Conservation (phyloP, 2,329 filamentous ascomycete species). For the Chrysoporthe puriensis region DNA sequence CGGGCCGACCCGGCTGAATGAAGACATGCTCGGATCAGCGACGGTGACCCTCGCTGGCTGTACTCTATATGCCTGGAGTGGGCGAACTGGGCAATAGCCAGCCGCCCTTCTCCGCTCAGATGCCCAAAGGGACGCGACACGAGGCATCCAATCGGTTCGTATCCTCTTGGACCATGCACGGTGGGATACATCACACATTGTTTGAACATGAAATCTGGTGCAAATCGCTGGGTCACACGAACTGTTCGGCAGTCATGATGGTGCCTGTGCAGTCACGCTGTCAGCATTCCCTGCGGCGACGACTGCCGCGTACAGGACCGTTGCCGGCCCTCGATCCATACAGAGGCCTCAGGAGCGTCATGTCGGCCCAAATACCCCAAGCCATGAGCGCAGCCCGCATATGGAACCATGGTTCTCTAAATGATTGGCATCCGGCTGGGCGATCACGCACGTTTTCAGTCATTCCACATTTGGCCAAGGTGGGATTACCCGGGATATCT, state of each 20-base stretch:
- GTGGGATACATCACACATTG: too few relatives aligned
- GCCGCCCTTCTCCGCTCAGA: too few relatives aligned
- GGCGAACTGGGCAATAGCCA: background rate
- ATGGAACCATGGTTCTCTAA: background rate
- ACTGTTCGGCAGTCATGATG: background rate
- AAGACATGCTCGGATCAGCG: background rate
- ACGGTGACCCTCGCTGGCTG: background rate
- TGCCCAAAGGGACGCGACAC: too few relatives aligned
- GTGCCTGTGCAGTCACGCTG: background rate
- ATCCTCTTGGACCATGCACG: too few relatives aligned
- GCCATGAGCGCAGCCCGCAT: background rate
- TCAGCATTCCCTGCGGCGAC: background rate
- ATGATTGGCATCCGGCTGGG: background rate
- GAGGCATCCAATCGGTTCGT: too few relatives aligned
- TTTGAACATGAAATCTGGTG: too few relatives aligned
- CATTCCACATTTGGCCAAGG: background rate
- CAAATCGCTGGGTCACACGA: background rate
- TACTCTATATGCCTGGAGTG: background rate
- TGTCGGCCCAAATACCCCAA: background rate
- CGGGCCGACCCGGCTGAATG: slow-evolving; percentile 16
- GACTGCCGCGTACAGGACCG: background rate
- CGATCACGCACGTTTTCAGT: background rate
- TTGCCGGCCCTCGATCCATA: background rate
- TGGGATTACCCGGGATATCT: background rate
- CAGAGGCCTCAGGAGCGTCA: background rate